These are phyloP conservation scores for Fraxinus paxiana DNA, from an alignment of 305 asterid genomes.

Conservation along the genomic window DNA sequence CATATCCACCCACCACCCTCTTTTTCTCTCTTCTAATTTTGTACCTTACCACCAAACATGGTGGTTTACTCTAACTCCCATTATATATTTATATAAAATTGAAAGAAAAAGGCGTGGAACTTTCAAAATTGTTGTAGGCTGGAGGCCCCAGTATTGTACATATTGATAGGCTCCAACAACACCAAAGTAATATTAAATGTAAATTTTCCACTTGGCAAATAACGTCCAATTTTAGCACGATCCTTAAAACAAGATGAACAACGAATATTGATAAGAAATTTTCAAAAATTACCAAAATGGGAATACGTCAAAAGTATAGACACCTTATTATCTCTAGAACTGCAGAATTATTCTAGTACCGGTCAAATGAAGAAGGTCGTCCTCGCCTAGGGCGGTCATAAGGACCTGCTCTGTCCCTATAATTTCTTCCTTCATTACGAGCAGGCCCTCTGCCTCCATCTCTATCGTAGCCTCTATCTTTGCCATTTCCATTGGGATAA, in stretches of 20 bases:
- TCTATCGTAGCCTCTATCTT: conserved; percentile 59
- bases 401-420: conserved; percentile 78
- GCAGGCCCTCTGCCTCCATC: conserved; percentile 55
- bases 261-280: not conserved
- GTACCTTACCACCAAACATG: conserved; percentile 12
- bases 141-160: not conserved
- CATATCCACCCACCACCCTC: not conserved
- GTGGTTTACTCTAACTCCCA: conserved; percentile 10
- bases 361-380: conserved; percentile 66
- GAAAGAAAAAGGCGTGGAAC: not conserved
- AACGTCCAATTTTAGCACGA: not conserved
- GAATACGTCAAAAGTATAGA: not conserved
- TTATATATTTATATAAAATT: not conserved
- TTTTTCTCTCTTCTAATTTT: conserved; percentile 6
- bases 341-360: conserved; percentile 40
- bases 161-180: not conserved
- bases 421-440: conserved; percentile 74
- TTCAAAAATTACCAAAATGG: not conserved
- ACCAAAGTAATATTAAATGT: not conserved
- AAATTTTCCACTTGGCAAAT: not conserved
- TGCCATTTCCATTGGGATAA: conserved; percentile 63
- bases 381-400: conserved; percentile 88
- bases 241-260: not conserved
- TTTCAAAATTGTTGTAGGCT: not conserved
- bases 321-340: not conserved